Evolutionary conservation across 2,329 filamentous ascomycete species (phyloP).

Genomic region (Septoria linicola): DNA sequence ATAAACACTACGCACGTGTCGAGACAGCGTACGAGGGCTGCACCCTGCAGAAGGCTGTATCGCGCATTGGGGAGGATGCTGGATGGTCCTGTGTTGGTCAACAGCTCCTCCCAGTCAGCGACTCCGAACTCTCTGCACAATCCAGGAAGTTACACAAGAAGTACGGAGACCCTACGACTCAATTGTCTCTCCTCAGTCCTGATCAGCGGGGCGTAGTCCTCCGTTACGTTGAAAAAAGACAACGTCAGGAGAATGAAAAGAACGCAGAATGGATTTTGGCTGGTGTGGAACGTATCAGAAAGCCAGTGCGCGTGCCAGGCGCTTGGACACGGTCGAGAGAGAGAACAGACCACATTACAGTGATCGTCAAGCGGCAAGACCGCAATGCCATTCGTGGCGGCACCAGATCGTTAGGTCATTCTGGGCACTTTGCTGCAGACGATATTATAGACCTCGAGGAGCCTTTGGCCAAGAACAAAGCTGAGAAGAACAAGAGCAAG

Average conservation of each 20-base stretch:
- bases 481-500: neutral
- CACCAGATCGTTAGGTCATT: neutral
- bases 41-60: slow-evolving; percentile 4
- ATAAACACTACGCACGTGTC: neutral
- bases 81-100: slow-evolving; percentile 10
- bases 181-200: slow-evolving; percentile 3
- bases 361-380: slow-evolving; percentile 14
- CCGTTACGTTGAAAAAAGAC: slow-evolving; percentile 1
- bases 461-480: slow-evolving; percentile 5
- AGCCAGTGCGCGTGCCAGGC: no score
- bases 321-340: slow-evolving; percentile 1
- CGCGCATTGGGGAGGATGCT: neutral
- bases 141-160: slow-evolving; percentile 11
- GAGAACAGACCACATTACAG: slow-evolving; percentile 7
- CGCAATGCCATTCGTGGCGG: neutral
- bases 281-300: no score
- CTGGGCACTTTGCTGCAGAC: slow-evolving; percentile 1
- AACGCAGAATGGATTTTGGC: slow-evolving; percentile 14
- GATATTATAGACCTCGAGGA: slow-evolving; percentile 14
- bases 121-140: slow-evolving; percentile 9
- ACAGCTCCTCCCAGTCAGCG: slow-evolving; percentile 1
- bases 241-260: slow-evolving; percentile 10
- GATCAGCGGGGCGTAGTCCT: slow-evolving; percentile 11
- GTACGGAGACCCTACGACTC: slow-evolving; percentile 5
- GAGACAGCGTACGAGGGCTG: slow-evolving; percentile 5